Evolutionary conservation across 1,284 basidiomycete genomes (phyloP).

Genomic region (Butyriboletus appendiculatus): DNA sequence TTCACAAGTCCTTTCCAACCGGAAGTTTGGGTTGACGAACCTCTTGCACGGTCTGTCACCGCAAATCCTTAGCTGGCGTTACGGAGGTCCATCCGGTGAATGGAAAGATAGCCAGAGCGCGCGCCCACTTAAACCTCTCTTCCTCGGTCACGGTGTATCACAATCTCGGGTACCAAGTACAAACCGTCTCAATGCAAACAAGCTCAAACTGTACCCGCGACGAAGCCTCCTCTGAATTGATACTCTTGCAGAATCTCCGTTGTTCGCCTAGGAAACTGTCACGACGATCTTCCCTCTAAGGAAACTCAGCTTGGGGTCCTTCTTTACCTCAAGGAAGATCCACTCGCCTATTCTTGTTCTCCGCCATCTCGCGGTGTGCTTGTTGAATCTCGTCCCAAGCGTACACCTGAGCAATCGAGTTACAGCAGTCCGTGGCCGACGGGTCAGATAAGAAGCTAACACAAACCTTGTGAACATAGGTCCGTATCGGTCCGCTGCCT

Average conservation of each 20-base stretch:
- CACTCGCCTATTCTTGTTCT: slow-evolving; percentile 70
- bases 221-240: not conserved
- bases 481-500: slow-evolving; percentile 63
- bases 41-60: too few species aligned
- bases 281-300: slow-evolving; percentile 60
- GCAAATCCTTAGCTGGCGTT: not conserved
- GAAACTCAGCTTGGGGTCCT: not conserved
- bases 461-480: slow-evolving; percentile 75
- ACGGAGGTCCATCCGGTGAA: not conserved
- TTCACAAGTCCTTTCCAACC: not conserved
- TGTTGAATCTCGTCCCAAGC: slow-evolving; percentile 82
- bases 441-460: slow-evolving; percentile 15
- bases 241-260: slow-evolving; percentile 12
- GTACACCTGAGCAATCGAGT: slow-evolving; percentile 56
- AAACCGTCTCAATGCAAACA: slow-evolving; percentile 4
- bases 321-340: slow-evolving; percentile 2
- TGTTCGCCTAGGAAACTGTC: slow-evolving; percentile 38
- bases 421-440: slow-evolving; percentile 14
- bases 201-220: slow-evolving; percentile 9
- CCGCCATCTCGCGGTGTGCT: slow-evolving; percentile 88
- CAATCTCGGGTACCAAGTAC: not conserved
- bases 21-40: not conserved
- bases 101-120: not conserved
- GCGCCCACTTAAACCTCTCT: not conserved
- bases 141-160: not conserved